phyloP scores from a whole-genome alignment of 305 asterid genomes.

The Rubia occidens region DNA sequence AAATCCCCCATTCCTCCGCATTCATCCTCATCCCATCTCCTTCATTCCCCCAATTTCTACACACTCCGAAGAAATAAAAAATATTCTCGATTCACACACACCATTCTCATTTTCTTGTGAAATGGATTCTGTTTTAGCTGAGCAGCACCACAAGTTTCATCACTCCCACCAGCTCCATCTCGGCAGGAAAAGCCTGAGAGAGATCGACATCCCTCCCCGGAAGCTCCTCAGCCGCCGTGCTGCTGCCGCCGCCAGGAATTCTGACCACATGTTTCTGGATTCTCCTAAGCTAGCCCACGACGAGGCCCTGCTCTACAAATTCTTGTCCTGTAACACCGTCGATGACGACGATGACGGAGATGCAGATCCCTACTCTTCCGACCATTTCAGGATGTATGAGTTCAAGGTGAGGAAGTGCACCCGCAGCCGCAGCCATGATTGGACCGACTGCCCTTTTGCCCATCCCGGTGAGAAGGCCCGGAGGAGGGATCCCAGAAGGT shows the following conservation, averaged over 20 bases:
- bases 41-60: neutral
- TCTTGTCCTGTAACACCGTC: conserved; percentile 49
- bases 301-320: conserved; percentile 44
- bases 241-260: conserved; percentile 12
- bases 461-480: conserved; percentile 88
- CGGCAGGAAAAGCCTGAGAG: conserved; percentile 52
- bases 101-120: conserved; percentile 1
- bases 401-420: conserved; percentile 75
- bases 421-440: conserved; percentile 80
- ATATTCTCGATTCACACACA: neutral
- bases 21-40: conserved; percentile 2
- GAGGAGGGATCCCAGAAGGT: conserved; percentile 64
- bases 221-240: conserved; percentile 49
- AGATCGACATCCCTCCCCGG: conserved; percentile 68
- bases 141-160: conserved; percentile 50
- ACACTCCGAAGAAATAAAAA: no score
- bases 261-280: conserved; percentile 22
- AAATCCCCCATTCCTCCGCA: neutral
- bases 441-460: conserved; percentile 93
- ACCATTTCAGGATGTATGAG: conserved; percentile 73
- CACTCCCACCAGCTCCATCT: conserved; percentile 58
- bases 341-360: conserved; percentile 35
- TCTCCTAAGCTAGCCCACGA: conserved; percentile 36
- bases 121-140: conserved; percentile 52
- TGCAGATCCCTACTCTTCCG: conserved; percentile 59